Evolutionary conservation across 2,329 filamentous ascomycete species (phyloP), one percentile per base, ranked within the genome.

Genomic region (Fusarium stilboides): DNA sequence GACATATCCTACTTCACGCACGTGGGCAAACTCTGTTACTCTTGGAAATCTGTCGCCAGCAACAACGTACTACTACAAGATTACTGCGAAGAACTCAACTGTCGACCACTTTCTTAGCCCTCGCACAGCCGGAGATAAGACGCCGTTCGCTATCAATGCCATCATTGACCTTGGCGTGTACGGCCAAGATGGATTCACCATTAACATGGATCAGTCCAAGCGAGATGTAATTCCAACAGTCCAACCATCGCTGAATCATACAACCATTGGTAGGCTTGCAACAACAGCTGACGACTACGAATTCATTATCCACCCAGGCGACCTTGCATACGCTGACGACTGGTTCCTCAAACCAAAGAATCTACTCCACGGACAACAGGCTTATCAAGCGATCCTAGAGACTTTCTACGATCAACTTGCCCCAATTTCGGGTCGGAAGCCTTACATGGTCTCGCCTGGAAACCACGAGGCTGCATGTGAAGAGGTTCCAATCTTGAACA

Each of bases 151-250:
- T 3, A 31, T 67, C n/a, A 67, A 67, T 7, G 63, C 63, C 1
- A 67, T 67, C 1, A 67, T 67, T 31, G 63, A 67, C 33, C 62
- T 67, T 15, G 63, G 62, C 3, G 63, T 67, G 0, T 67, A 67
- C 13, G 63, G 63, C 1, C 8, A 67, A 24, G 63, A 67, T 26
- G 63, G 63, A 1, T 67, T 67, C 22, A 67, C 63, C 0, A 67
- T 67, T 19, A 43, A 57, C 3, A 62, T 62, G 24, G 62, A 67
- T n/a, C 28, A 62, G 4, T 40, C 63, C 0, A 67, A 67, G 37
- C 42, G 63, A 5, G 57, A 67, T 13, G 19, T 62, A 0, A 67
- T 67, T 10, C 63, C 63, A 1, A 47, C 20, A 2, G 14, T 67
- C 6, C 63, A 67, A 1, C 63, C 63, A 1, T 62, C 63, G 1